A percentile compares a stretch with the other conserved stretches of the same genome.
phyloP scores from a whole-genome alignment of 768 basidiomycete genomes.

The Krasilnikovozyma curviuscula region DNA sequence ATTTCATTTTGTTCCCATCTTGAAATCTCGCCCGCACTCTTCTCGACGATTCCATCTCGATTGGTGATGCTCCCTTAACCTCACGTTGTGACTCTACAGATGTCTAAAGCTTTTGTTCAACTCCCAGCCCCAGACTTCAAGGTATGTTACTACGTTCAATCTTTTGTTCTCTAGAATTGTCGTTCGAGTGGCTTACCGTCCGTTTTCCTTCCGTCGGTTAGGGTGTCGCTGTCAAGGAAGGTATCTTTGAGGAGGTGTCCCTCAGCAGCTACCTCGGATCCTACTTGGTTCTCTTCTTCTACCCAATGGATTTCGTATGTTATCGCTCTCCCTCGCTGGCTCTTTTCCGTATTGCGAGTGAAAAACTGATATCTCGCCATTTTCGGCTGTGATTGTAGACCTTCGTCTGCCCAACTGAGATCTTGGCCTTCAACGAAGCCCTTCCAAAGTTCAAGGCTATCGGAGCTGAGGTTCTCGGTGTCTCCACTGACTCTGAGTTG shows the following conservation, averaged over 20 bases:
- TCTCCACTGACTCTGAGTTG: conserved; percentile 71
- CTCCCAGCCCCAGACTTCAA: conserved; percentile 11
- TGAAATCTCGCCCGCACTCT: too few species aligned
- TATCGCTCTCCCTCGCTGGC: too few species aligned
- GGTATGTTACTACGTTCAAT: too few species aligned
- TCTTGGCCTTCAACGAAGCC: conserved; percentile 83
- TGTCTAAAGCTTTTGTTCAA: conserved; percentile 9
- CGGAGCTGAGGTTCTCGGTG: conserved; percentile 56
- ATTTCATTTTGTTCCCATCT: too few species aligned
- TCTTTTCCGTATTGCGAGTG: too few species aligned
- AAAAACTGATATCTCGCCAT: not conserved
- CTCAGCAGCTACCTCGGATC: conserved; percentile 48
- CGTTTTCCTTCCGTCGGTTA: too few species aligned
- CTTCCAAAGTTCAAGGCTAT: conserved; percentile 53
- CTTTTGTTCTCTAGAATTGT: too few species aligned
- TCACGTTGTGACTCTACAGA: too few species aligned
- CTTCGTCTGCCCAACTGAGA: conserved; percentile 68
- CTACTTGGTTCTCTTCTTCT: conserved; percentile 87
- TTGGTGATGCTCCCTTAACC: too few species aligned
- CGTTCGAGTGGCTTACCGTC: too few species aligned
- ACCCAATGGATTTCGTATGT: conserved; percentile 52
- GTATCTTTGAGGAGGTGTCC: conserved; percentile 58
- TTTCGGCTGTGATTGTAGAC: not conserved
- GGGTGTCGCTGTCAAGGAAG: conserved; percentile 48
- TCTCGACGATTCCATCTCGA: too few species aligned